Conservation (phyloP, 176 grass and related monocot genomes). For the Elymus sibiricus region DNA sequence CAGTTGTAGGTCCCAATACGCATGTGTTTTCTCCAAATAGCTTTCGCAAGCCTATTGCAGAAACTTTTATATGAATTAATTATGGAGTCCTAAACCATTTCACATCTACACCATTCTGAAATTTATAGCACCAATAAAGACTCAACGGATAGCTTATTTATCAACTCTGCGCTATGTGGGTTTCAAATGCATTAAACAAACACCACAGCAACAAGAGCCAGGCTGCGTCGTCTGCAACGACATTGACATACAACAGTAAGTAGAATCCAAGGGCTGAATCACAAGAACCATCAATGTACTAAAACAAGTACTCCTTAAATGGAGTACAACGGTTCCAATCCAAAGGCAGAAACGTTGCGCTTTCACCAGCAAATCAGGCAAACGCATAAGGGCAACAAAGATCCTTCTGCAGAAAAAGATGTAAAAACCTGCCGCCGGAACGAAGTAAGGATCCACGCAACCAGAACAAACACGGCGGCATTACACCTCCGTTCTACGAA, state of each 20-base stretch:
- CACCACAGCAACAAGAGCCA: background rate
- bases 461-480: background rate
- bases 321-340: too few relatives aligned
- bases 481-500: background rate
- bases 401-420: background rate
- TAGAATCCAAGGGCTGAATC: too few relatives aligned
- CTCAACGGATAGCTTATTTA: too few relatives aligned
- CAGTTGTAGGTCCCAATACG: background rate
- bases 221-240: background rate
- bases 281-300: background rate
- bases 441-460: background rate
- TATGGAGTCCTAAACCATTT: background rate
- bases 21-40: background rate
- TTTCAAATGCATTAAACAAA: constrained; percentile 1
- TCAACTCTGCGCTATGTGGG: background rate
- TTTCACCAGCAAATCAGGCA: constrained; percentile 4
- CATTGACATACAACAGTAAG: too few relatives aligned
- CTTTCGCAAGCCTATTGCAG: background rate
- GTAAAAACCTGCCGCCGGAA: background rate
- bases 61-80: background rate
- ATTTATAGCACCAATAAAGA: too few relatives aligned
- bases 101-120: too few relatives aligned
- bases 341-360: background rate
- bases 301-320: too few relatives aligned
- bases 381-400: background rate